Percentiles rank a stretch among this genome's conserved stretches.
Conservation (phyloP, 2,329 filamentous ascomycete species). For the Fusarium floridanum region DNA sequence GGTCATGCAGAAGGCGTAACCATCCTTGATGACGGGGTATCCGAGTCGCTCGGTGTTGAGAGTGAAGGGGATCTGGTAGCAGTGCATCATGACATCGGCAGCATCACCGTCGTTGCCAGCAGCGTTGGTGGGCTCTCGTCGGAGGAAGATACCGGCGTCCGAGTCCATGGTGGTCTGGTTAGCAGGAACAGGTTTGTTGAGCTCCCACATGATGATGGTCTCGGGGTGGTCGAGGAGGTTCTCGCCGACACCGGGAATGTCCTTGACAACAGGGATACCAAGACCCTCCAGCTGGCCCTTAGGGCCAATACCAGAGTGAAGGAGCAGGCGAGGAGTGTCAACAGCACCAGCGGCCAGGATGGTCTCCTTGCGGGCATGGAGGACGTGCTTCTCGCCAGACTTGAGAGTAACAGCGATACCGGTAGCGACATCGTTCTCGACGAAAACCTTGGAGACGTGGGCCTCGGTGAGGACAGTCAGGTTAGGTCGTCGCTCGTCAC, state of each 20-base stretch:
- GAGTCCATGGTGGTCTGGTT: constrained; percentile 94
- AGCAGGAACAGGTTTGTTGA: constrained; percentile 79
- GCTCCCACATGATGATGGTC: constrained; percentile 77
- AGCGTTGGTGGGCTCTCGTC: constrained; percentile 79
- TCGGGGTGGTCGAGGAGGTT: constrained; percentile 73
- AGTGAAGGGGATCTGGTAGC: constrained; percentile 94
- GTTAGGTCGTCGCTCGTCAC: constrained; percentile 85
- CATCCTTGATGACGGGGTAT: constrained; percentile 72
- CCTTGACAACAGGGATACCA: constrained; percentile 67
- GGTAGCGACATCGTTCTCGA: constrained; percentile 77
- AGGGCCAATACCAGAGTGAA: constrained; percentile 70
- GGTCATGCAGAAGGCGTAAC: constrained; percentile 92
- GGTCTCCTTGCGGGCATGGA: constrained; percentile 79
- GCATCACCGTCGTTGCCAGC: constrained; percentile 77
- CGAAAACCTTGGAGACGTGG: constrained; percentile 86
- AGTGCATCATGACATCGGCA: constrained; percentile 95
- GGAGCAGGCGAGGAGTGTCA: constrained; percentile 79
- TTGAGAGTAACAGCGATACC: constrained; percentile 76
- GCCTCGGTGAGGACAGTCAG: constrained; percentile 88
- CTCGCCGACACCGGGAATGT: constrained; percentile 71
- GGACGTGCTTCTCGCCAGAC: constrained; percentile 64
- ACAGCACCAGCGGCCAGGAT: constrained; percentile 85
- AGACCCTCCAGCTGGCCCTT: constrained; percentile 65
- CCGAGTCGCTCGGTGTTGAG: constrained; percentile 87
- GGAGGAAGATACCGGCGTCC: constrained; percentile 89